Base-by-base conservation (phyloP, 2,329 filamentous ascomycete genomes). In the Pseudogymnoascus sp. region DNA sequence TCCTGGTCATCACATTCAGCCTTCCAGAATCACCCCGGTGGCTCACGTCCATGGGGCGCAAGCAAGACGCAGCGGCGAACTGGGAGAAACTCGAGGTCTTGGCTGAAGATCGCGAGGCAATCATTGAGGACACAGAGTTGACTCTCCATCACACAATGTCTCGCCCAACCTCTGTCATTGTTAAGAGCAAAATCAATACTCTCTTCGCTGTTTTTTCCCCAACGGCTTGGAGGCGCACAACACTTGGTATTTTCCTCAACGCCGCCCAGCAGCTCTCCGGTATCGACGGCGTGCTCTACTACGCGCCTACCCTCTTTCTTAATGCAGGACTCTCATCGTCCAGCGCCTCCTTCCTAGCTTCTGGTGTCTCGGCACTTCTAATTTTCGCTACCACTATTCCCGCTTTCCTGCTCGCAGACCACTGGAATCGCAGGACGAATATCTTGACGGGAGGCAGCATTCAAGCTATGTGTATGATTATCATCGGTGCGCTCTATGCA, bases 201-300 rank as follows among this genome's bases (percentile, higher is more conserved):
- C 63, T 73, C n/a, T 54, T 70, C 0, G 67, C 67, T 14, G 68
- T 73, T 1, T 78, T 77, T 67, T 71, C 70, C 6, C 74, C 75
- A 54, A 77, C 78, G 10, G 80, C 80, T 13, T 76, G 81, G 19
- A 74, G 74, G 4, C 76, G 79, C 2, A 85, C 82, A 0, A 71
- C 78, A 0, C 73, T 87, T 16, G 84, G 79, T 0, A 75, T 84
- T 0, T 86, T 86, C 66, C 72, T 86, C 62, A 79, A 87, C 71
- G 80, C 77, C 1, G 84, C 86, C 78, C 79, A 84, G 34, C 85
- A 88, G 68, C 74, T 87, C 0, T 82, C 78, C 28, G 85, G 85
- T 0, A 87, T 88, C 61, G 85, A 88, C 67, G 85, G 82, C 0
- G 79, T 88, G 4, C 76, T 86, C 23, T 87, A 85, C 65, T 88